Base-by-base conservation (phyloP, 2,329 filamentous ascomycete species). In the Fonsecaea nubica region DNA sequence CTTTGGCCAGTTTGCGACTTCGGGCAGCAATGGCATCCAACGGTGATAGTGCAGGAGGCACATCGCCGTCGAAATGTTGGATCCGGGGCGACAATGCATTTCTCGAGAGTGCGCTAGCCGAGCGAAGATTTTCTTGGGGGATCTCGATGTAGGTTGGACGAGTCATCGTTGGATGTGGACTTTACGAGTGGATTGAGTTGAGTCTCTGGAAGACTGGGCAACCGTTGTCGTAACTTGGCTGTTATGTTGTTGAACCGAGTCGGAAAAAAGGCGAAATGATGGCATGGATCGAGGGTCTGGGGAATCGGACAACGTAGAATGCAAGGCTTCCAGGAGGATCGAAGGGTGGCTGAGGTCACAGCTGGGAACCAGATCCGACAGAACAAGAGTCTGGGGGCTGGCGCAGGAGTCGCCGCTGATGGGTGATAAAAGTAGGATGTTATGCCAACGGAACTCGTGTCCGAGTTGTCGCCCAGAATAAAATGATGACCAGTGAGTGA, bases 21-120 rank as follows among this genome's bases (percentile, higher is more conserved):
- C 98, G 94, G 69, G 94, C 85, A 25, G 94, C 94, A 76, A 99
- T 96, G 56, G 94, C 94, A 84, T 99, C 95, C 71, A 99, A 86
- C 10, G 95, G 95, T 7, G 95, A 98, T 64, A 98, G 85, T 60
- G 95, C 91, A 4, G 95, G 95, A 21, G 95, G 94, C 0, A 91
- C 86, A 69, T 94, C 91, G 68, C 92, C 92, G 64, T 90, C 90
- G 64, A 91, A 84, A 77, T 93, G 90, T 69, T 80, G 77, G 66
- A 92, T 81, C 68, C 90, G 89, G 50, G 91, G 90, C n/a, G 91
- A 93, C 70, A 85, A 83, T n/a, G 87, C 85, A 62, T 83, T 84
- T 61, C 60, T 64, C 33, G 82, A 75, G 10, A 80, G 86, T 32
- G 67, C 63, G 61, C 69, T 69, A 21, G 58, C 25, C 32, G 70